Evolutionary conservation across 2,329 filamentous ascomycete genomes (phyloP).

Genomic region (Colletotrichum lini): DNA sequence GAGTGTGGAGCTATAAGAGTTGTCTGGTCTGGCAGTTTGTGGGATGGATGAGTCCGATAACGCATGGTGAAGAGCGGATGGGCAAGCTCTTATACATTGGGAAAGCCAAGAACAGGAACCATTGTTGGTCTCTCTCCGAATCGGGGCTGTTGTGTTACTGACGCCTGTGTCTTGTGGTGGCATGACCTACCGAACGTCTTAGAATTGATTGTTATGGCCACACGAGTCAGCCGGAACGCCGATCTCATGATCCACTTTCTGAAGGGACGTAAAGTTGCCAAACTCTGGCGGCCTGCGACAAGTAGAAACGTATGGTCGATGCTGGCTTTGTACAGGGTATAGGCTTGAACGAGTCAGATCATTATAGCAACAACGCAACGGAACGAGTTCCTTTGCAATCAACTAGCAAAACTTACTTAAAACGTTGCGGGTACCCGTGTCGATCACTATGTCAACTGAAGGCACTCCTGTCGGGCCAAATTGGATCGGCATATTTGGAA

Average conservation of each 20-base stretch:
- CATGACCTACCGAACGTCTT: background rate
- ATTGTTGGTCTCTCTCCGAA: background rate
- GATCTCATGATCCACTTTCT: background rate
- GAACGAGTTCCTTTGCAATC: background rate
- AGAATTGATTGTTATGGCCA: background rate
- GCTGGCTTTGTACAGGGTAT: background rate
- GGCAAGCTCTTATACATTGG: background rate
- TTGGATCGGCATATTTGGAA: too few species aligned
- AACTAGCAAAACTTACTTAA: background rate
- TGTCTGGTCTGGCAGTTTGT: background rate
- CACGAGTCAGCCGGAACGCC: conserved; percentile 2
- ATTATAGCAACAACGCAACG: background rate
- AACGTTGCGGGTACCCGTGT: background rate
- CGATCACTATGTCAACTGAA: background rate
- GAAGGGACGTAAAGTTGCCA: background rate
- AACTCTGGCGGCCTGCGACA: background rate
- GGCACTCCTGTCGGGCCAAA: background rate
- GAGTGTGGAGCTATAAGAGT: background rate
- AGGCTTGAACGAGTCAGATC: background rate
- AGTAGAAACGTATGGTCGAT: background rate
- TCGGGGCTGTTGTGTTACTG: background rate
- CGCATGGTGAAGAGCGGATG: background rate
- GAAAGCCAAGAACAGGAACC: too few species aligned
- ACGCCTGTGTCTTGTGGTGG: too few species aligned
- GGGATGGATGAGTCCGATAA: background rate